These are phyloP conservation scores for Phytophthora boehmeriae DNA, from an alignment of 352 stramenopile genomes.

Conservation along the genomic window DNA sequence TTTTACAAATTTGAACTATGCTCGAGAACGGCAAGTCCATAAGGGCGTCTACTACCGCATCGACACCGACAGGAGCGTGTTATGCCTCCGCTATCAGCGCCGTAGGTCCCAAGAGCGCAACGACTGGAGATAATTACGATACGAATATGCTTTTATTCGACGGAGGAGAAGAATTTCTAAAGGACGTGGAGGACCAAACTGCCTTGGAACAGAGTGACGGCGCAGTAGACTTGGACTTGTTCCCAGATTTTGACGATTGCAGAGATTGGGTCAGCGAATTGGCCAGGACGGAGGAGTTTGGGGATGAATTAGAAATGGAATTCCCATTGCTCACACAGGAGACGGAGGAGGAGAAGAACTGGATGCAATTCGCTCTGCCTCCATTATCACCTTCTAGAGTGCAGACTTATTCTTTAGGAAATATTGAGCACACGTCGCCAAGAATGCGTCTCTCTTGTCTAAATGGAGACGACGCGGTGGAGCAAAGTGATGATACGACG, in stretches of 20 bases:
- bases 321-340: constrained; percentile 20
- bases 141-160: no score
- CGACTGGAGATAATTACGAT: no score
- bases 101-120: no score
- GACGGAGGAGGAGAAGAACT: constrained; percentile 7
- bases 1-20: no score
- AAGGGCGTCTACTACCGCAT: no score
- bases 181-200: constrained; percentile 7
- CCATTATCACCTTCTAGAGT: constrained; percentile 30
- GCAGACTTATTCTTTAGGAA: constrained; percentile 22
- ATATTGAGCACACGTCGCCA: constrained; percentile 11
- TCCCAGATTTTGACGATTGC: constrained; percentile 51
- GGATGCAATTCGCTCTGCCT: constrained; percentile 15
- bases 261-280: constrained; percentile 33
- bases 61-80: no score
- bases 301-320: constrained; percentile 33
- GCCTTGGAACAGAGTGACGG: constrained; percentile 9
- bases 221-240: constrained; percentile 34
- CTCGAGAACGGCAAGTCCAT: no score
- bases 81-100: no score
- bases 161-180: constrained; percentile 10
- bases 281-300: constrained; percentile 23
- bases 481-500: constrained; percentile 1
- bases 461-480: constrained; percentile 27
- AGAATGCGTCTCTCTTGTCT: constrained; percentile 15